A percentile compares a stretch with the other conserved stretches of the same genome.
Conservation (phyloP, 352 stramenopile species). For the Blastocystis sp. region DNA sequence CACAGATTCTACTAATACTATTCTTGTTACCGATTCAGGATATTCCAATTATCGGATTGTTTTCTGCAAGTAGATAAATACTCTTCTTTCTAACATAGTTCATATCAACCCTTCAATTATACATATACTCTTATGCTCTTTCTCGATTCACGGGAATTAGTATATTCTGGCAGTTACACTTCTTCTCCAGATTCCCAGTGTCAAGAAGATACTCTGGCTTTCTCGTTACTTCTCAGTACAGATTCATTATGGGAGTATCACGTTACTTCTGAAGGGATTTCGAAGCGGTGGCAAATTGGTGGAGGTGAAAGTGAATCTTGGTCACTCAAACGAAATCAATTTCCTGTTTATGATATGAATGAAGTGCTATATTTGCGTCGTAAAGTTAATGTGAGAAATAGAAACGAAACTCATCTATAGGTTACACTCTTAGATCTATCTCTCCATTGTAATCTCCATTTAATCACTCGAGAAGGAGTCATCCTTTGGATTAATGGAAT, state of each 20-base stretch:
- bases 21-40: neutral
- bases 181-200: neutral
- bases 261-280: neutral
- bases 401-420: neutral
- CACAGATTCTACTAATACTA: neutral
- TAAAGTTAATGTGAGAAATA: neutral
- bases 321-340: conserved; percentile 5
- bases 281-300: neutral
- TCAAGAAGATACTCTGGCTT: neutral
- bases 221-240: neutral
- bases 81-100: too few species aligned
- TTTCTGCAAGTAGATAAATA: too few species aligned
- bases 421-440: neutral
- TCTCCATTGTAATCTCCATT: neutral
- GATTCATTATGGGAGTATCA: conserved; percentile 22
- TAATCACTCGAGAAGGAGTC: neutral
- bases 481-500: conserved; percentile 50
- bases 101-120: too few species aligned
- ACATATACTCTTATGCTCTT: neutral
- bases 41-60: too few species aligned
- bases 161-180: neutral
- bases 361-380: conserved; percentile 11
- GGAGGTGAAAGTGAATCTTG: neutral
- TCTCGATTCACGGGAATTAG: neutral
- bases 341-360: neutral